These are phyloP conservation scores for Mortierella antarctica DNA, from an alignment of 192 early-diverging fungal species.

Conservation along the genomic window DNA sequence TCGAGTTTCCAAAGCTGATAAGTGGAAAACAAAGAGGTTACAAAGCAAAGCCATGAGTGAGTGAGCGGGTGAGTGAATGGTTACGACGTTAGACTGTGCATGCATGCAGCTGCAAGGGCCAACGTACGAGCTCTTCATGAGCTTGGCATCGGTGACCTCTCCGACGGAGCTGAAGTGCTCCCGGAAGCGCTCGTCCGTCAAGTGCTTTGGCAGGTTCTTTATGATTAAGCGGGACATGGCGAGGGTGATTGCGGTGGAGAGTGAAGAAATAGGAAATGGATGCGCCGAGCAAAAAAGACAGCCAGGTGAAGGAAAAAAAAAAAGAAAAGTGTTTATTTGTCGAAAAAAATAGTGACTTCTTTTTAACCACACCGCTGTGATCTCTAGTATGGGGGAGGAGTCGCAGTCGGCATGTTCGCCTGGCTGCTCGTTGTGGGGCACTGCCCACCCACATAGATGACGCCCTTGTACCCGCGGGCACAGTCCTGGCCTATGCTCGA, in stretches of 20 bases:
- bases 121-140: conserved; percentile 83
- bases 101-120: background rate
- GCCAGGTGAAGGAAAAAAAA: background rate
- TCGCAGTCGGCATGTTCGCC: too few relatives aligned
- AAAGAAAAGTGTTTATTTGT: background rate
- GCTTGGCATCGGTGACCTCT: conserved; percentile 92
- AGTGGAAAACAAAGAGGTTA: background rate
- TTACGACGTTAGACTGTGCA: background rate
- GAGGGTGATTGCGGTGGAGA: background rate
- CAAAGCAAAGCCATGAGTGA: background rate
- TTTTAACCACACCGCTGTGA: background rate
- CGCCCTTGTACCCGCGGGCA: background rate
- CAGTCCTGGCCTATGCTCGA: background rate
- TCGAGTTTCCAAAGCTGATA: conserved; percentile 78
- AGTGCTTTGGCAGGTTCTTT: conserved; percentile 95
- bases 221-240: conserved; percentile 83
- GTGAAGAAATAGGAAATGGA: background rate
- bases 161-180: conserved; percentile 88
- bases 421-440: too few relatives aligned
- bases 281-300: background rate
- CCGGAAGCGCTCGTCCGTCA: conserved; percentile 84
- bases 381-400: too few relatives aligned
- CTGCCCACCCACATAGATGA: background rate
- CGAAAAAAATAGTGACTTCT: background rate
- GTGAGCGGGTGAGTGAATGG: background rate